A percentile compares a stretch with the other conserved stretches of the same genome.
These are phyloP conservation scores for Ambrosia hybrid DNA, from an alignment of 140 eudicot genomes.

Conservation along the genomic window DNA sequence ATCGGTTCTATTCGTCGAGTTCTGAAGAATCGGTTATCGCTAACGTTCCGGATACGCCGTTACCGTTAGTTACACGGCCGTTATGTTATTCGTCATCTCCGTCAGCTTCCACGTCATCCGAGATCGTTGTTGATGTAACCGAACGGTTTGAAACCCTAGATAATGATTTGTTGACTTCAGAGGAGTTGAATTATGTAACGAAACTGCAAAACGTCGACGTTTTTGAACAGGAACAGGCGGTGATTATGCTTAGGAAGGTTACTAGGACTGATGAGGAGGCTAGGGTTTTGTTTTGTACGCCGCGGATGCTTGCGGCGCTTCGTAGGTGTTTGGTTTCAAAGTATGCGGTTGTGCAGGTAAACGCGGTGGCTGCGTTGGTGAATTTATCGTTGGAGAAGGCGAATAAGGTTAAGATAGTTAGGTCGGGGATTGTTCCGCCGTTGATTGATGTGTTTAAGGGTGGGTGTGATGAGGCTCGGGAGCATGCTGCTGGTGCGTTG, in stretches of 20 bases:
- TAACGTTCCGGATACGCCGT: conserved; percentile 50
- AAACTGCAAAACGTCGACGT: conserved; percentile 57
- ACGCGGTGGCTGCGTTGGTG: conserved; percentile 81
- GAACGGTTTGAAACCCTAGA: conserved; percentile 25
- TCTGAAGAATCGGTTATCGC: conserved; percentile 89
- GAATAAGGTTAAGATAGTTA: conserved; percentile 72
- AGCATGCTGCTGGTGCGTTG: conserved; percentile 87
- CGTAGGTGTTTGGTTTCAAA: conserved; percentile 50
- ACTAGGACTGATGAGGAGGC: conserved; percentile 63
- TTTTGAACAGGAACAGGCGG: conserved; percentile 67
- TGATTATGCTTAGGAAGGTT: conserved; percentile 53
- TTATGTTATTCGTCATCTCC: conserved; percentile 68
- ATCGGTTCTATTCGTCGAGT: conserved; percentile 48
- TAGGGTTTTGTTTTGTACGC: conserved; percentile 65
- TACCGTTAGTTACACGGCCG: conserved; percentile 74
- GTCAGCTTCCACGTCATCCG: conserved; percentile 67
- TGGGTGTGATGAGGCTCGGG: conserved; percentile 62
- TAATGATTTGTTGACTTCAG: conserved; percentile 30
- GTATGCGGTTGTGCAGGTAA: conserved; percentile 62
- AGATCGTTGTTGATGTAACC: conserved; percentile 37
- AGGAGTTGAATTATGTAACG: conserved; percentile 40
- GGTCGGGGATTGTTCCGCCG: conserved; percentile 75
- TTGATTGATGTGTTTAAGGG: conserved; percentile 67
- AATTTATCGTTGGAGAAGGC: conserved; percentile 67
- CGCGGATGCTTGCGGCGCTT: conserved; percentile 45